These are phyloP conservation scores for Mortierella hygrophila DNA, from an alignment of 192 early-diverging fungal genomes.

Conservation along the genomic window DNA sequence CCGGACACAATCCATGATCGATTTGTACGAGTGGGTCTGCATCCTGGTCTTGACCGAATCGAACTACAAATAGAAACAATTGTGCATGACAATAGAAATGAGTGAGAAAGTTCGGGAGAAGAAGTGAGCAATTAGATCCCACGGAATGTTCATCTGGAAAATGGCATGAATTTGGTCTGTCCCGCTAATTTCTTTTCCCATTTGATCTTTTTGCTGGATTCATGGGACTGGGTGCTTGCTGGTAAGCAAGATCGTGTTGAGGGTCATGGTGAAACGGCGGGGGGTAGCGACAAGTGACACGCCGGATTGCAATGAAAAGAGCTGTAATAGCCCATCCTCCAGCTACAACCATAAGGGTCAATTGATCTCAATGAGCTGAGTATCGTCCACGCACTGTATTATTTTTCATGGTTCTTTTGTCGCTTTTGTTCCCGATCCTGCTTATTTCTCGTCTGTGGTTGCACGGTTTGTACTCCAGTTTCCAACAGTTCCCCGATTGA, in stretches of 20 bases:
- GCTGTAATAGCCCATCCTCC: background rate
- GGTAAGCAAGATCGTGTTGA: background rate
- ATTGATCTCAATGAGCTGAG: background rate
- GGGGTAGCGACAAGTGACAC: background rate
- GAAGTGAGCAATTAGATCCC: conserved; percentile 6
- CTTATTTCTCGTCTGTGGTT: too few species aligned
- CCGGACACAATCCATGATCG: conserved; percentile 81
- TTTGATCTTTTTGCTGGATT: background rate
- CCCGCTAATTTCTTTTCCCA: background rate
- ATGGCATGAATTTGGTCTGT: background rate
- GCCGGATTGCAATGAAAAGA: background rate
- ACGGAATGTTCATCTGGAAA: background rate
- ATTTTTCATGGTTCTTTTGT: background rate
- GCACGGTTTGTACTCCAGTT: background rate
- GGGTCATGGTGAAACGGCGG: too few species aligned
- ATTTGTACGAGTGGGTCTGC: conserved; percentile 92
- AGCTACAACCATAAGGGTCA: background rate
- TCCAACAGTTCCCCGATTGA: background rate
- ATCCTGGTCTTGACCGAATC: conserved; percentile 97
- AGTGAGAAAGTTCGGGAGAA: background rate
- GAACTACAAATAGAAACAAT: conserved; percentile 65
- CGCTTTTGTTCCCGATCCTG: background rate
- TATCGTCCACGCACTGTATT: background rate
- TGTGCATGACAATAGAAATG: background rate
- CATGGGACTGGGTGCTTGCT: background rate